These are phyloP conservation scores for Picochlorum costavermella DNA, from an alignment of 139 green algal genomes.

Conservation along the genomic window DNA sequence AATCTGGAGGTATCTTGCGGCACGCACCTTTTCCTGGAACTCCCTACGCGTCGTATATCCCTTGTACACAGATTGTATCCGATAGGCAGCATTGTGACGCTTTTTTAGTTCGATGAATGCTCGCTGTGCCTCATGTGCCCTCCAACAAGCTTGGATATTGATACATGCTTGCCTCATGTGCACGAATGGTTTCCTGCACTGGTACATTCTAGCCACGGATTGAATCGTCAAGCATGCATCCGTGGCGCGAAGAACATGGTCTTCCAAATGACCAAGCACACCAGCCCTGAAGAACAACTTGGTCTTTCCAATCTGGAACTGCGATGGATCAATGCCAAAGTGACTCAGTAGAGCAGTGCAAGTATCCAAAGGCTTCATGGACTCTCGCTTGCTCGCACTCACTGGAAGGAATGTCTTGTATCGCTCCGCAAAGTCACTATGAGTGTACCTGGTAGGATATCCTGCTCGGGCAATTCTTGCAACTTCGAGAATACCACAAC, in stretches of 20 bases:
- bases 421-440: slow-evolving; percentile 70
- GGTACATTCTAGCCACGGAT: slow-evolving; percentile 36
- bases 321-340: slow-evolving; percentile 44
- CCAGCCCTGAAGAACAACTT: slow-evolving; percentile 82
- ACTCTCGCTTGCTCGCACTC: not conserved
- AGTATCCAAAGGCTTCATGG: slow-evolving; percentile 20
- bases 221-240: slow-evolving; percentile 43
- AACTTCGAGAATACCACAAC: slow-evolving; percentile 91
- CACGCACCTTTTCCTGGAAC: slow-evolving; percentile 8
- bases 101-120: slow-evolving; percentile 20
- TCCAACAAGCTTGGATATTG: slow-evolving; percentile 33
- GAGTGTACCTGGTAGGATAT: slow-evolving; percentile 81
- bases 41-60: not conserved
- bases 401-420: slow-evolving; percentile 65
- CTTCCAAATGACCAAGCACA: slow-evolving; percentile 62
- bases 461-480: slow-evolving; percentile 80
- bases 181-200: slow-evolving; percentile 24
- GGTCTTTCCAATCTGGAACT: slow-evolving; percentile 62
- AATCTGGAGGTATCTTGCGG: slow-evolving; percentile 41
- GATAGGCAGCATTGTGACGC: slow-evolving; percentile 27
- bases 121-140: slow-evolving; percentile 16
- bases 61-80: slow-evolving; percentile 38
- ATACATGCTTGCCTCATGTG: slow-evolving; percentile 13
- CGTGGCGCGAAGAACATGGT: slow-evolving; percentile 22
- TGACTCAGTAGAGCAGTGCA: slow-evolving; percentile 48